Percentiles rank a stretch among this genome's conserved stretches.
phyloP scores from a whole-genome alignment of 2,329 filamentous ascomycete genomes.

The Diaporthe capsici region DNA sequence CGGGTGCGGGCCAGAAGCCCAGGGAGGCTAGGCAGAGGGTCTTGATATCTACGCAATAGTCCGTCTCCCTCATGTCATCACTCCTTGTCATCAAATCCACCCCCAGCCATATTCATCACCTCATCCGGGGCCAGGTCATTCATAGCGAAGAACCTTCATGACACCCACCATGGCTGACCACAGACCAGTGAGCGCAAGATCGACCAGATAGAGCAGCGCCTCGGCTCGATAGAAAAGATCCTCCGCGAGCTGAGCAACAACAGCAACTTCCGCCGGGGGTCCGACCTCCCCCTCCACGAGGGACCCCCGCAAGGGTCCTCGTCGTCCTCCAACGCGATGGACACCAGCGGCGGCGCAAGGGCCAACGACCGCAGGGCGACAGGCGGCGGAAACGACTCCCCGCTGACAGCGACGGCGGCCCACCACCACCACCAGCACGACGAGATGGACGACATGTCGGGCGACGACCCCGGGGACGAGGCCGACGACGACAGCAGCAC shows the following conservation, averaged over 20 bases:
- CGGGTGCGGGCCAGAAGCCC: constrained; percentile 66
- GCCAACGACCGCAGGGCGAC: constrained; percentile 8
- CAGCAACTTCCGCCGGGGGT: constrained; percentile 42
- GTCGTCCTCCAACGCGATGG: neutral
- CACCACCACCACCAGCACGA: neutral
- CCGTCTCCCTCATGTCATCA: constrained; percentile 47
- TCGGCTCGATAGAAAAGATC: constrained; percentile 61
- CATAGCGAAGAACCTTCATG: neutral
- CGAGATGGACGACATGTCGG: constrained; percentile 24
- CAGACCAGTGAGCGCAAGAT: constrained; percentile 66
- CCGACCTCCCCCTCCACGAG: constrained; percentile 35
- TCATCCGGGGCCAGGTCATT: neutral
- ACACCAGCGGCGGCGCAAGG: neutral
- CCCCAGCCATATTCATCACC: neutral
- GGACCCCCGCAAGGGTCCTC: constrained; percentile 14
- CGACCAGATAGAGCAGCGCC: constrained; percentile 61
- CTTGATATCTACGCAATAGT: constrained; percentile 74
- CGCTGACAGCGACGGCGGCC: neutral
- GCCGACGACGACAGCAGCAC: constrained; percentile 48
- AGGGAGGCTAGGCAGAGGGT: constrained; percentile 70
- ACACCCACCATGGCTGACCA: constrained; percentile 27
- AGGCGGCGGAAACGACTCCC: neutral
- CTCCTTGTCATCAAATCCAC: neutral
- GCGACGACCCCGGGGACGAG: constrained; percentile 36
- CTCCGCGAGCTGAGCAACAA: constrained; percentile 55